Conservation (phyloP, 2,329 filamentous ascomycete genomes). For the Eutypella sp. region DNA sequence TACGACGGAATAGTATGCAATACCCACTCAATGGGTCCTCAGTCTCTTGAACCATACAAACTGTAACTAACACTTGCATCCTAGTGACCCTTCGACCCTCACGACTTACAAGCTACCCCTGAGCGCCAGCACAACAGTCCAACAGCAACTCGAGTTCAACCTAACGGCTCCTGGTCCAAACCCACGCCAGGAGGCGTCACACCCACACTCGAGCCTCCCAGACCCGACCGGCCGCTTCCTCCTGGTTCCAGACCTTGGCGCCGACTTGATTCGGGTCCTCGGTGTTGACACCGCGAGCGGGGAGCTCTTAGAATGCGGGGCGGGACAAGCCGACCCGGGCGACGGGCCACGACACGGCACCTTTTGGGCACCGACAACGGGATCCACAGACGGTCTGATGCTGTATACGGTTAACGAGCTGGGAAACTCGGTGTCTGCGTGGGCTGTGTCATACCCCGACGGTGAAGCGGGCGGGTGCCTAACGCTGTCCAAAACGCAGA, state of each 20-base stretch:
- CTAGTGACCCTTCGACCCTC: conserved; percentile 37
- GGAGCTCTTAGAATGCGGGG: conserved; percentile 38
- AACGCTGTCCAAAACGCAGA: conserved; percentile 39
- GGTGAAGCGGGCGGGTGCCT: conserved; percentile 34
- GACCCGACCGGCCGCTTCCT: conserved; percentile 46
- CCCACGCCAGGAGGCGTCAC: conserved; percentile 49
- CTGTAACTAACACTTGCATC: background rate
- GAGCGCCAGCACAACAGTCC: conserved; percentile 17
- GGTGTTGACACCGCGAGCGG: conserved; percentile 41
- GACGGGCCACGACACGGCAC: conserved; percentile 49
- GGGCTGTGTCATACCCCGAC: conserved; percentile 40
- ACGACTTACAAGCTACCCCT: conserved; percentile 40
- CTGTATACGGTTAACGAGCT: conserved; percentile 45
- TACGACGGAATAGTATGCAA: conserved; percentile 39
- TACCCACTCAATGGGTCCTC: background rate
- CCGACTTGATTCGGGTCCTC: conserved; percentile 50
- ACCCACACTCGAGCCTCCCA: conserved; percentile 47
- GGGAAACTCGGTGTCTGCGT: conserved; percentile 44
- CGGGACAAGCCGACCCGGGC: conserved; percentile 37
- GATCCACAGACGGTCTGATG: conserved; percentile 21
- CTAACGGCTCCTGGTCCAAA: conserved; percentile 37
- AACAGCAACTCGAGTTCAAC: conserved; percentile 36
- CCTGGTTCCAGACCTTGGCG: conserved; percentile 48
- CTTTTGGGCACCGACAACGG: conserved; percentile 38
- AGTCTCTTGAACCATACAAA: background rate